Conservation (phyloP, 257 asterid genomes). For the Solanum tarapatanum region DNA sequence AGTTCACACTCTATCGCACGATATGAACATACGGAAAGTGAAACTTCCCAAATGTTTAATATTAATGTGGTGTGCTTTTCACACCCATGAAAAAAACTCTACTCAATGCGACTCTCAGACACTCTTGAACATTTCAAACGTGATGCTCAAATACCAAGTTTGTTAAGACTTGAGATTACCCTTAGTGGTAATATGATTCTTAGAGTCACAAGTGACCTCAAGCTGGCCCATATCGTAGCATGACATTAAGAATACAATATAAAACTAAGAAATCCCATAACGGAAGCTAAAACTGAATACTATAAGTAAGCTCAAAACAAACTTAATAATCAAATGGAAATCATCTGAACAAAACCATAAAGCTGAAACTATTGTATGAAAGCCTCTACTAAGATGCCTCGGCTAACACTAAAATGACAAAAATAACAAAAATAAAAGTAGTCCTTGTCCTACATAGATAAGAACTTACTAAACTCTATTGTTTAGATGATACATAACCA, state of each 20-base stretch:
- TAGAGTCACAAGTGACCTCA: background rate
- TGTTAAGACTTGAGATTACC: background rate
- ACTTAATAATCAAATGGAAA: background rate
- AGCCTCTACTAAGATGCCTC: background rate
- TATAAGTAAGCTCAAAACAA: background rate
- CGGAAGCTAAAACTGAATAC: background rate
- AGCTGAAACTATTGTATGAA: background rate
- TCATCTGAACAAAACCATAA: background rate
- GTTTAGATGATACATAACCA: too few species aligned
- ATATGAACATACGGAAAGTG: background rate
- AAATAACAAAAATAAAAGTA: background rate
- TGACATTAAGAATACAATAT: background rate
- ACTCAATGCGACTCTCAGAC: background rate
- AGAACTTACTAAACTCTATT: background rate
- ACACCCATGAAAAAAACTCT: background rate
- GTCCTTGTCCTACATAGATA: background rate
- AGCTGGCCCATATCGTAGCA: rapidly evolving
- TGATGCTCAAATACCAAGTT: background rate
- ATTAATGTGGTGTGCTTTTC: background rate
- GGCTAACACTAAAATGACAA: background rate
- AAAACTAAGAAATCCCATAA: background rate
- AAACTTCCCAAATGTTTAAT: too few species aligned
- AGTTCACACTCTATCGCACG: background rate
- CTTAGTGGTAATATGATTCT: background rate
- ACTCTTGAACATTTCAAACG: background rate